These are phyloP conservation scores for Platanthera zijinensis DNA, from an alignment of 106 monocot species.

Conservation along the genomic window DNA sequence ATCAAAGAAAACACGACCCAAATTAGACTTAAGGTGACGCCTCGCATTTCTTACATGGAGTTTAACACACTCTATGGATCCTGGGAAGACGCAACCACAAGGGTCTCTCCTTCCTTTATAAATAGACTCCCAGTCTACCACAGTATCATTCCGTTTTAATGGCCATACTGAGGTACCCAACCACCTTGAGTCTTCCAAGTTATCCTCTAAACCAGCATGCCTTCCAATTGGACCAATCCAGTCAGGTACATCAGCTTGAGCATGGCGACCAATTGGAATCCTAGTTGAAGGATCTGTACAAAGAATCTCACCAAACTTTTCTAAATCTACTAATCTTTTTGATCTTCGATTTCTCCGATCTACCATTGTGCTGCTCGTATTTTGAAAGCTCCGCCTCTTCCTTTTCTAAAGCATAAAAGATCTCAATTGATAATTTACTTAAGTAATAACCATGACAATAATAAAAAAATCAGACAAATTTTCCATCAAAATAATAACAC, in stretches of 20 bases:
- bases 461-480: neutral
- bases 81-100: conserved; percentile 42
- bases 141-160: conserved; percentile 9
- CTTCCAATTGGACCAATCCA: conserved; percentile 27
- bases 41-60: conserved; percentile 44
- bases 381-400: neutral
- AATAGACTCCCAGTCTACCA: conserved; percentile 9
- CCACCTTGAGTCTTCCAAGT: conserved; percentile 29
- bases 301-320: conserved; percentile 5
- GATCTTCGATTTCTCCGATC: conserved; percentile 43
- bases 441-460: neutral
- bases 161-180: conserved; percentile 60
- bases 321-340: conserved; percentile 31
- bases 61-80: conserved; percentile 45
- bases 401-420: conserved; percentile 11
- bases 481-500: neutral
- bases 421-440: conserved; percentile 11
- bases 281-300: conserved; percentile 25
- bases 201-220: conserved; percentile 5
- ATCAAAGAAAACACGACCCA: conserved; percentile 46
- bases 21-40: conserved; percentile 33
- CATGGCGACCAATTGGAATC: conserved; percentile 39
- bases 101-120: conserved; percentile 27
- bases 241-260: conserved; percentile 62
- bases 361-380: neutral